These are phyloP conservation scores for Fusarium marasasianum DNA, from an alignment of 2,329 filamentous ascomycete species.

Conservation along the genomic window DNA sequence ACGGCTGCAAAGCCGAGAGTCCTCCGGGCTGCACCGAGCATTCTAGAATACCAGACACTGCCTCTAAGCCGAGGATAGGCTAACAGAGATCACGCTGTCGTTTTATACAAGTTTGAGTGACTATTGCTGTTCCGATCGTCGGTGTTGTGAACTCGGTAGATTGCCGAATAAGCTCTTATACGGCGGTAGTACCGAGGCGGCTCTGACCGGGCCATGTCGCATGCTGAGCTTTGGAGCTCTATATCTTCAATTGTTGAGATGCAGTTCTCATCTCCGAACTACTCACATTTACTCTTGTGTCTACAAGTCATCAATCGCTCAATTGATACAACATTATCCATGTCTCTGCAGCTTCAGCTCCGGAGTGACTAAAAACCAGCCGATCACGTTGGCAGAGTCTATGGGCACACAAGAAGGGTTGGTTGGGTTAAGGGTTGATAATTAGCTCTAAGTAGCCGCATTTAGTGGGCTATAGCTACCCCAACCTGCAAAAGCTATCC, in stretches of 20 bases:
- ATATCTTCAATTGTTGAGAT: neutral
- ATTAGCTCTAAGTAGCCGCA: constrained; percentile 6
- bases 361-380: neutral
- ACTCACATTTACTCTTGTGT: neutral
- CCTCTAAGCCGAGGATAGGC: neutral
- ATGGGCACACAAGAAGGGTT: neutral
- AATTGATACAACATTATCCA: neutral
- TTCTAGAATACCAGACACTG: neutral
- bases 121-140: constrained; percentile 8
- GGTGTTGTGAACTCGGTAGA: neutral
- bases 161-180: constrained; percentile 1
- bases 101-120: neutral
- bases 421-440: neutral
- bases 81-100: neutral
- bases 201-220: neutral
- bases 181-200: constrained; percentile 7
- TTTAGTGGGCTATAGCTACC: constrained; percentile 23
- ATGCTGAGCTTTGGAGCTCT: neutral
- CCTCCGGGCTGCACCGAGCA: neutral
- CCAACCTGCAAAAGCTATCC: constrained; percentile 17
- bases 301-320: neutral
- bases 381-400: neutral
- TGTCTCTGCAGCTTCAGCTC: neutral
- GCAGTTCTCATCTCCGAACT: neutral
- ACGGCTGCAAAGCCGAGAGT: neutral